phyloP scores from a whole-genome alignment of 306 rosid species.

The Sechiopsis laciniata region DNA sequence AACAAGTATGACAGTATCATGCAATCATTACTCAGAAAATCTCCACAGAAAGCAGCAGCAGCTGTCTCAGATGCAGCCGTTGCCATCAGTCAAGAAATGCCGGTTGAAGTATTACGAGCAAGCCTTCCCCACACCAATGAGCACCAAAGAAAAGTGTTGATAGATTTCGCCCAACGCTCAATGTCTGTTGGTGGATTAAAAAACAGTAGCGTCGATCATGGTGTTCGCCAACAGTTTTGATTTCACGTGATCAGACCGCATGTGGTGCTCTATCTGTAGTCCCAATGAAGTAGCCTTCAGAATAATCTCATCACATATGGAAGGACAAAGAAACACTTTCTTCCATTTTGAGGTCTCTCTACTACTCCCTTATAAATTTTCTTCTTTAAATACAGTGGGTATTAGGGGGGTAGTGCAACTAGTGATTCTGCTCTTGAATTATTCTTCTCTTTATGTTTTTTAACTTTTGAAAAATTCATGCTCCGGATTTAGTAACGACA shows the following conservation, averaged over 20 bases:
- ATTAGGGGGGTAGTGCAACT: too few species aligned
- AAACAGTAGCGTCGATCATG: constrained; percentile 42
- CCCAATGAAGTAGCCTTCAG: too few species aligned
- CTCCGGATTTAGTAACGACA: too few species aligned
- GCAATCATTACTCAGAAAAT: constrained; percentile 53
- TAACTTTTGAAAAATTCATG: too few species aligned
- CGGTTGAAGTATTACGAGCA: constrained; percentile 87
- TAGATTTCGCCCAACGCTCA: constrained; percentile 83
- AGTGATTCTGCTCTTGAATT: too few species aligned
- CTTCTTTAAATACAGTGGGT: too few species aligned
- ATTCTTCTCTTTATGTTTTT: too few species aligned
- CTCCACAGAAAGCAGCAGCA: constrained; percentile 38
- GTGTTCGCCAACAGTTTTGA: constrained; percentile 45
- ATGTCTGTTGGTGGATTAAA: constrained; percentile 58
- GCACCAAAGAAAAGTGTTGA: constrained; percentile 54
- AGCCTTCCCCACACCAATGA: constrained; percentile 93
- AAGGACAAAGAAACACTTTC: too few species aligned
- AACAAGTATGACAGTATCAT: constrained; percentile 65
- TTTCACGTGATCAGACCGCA: constrained; percentile 38
- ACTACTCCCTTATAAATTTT: too few species aligned
- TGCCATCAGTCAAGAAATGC: constrained; percentile 80
- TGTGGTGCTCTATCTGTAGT: constrained; percentile 8
- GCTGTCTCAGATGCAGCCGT: constrained; percentile 56
- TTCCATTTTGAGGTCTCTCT: too few species aligned
- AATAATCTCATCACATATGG: too few species aligned